Conservation (phyloP, 228 moss, liverwort and hornwort species). For the Sphagnum magellanicum region DNA sequence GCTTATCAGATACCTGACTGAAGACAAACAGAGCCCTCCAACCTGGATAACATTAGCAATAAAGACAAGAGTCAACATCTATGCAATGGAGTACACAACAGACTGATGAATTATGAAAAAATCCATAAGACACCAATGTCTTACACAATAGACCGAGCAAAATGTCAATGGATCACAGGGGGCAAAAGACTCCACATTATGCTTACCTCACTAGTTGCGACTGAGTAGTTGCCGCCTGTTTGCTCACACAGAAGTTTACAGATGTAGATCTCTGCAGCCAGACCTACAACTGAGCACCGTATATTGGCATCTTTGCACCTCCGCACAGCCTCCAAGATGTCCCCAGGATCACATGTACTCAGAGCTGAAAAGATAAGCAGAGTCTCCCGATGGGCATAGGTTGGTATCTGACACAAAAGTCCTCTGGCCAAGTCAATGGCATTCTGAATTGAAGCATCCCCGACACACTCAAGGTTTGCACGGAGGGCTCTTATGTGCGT, state of each 20-base stretch:
- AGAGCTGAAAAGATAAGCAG: slow-evolving; percentile 76
- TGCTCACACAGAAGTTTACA: slow-evolving; percentile 81
- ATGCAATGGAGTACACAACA: too few relatives aligned
- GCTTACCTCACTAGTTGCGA: slow-evolving; percentile 83
- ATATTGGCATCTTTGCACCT: slow-evolving; percentile 79
- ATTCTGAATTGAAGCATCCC: slow-evolving; percentile 93
- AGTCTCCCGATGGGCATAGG: slow-evolving; percentile 82
- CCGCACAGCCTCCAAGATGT: slow-evolving; percentile 67
- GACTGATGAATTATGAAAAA: too few relatives aligned
- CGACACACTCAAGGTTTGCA: slow-evolving; percentile 84
- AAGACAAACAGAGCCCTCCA: neutral
- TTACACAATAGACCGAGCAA: too few relatives aligned
- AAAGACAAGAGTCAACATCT: neutral
- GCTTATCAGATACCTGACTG: neutral
- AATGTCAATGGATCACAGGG: too few relatives aligned
- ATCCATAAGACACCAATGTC: too few relatives aligned
- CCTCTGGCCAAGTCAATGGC: slow-evolving; percentile 78
- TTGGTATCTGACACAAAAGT: slow-evolving; percentile 73
- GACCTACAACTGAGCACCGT: slow-evolving; percentile 83
- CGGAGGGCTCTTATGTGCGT: slow-evolving; percentile 78
- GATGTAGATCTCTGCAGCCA: slow-evolving; percentile 89
- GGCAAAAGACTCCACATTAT: too few relatives aligned
- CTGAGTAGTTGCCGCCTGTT: slow-evolving; percentile 84
- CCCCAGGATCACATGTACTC: slow-evolving; percentile 93
- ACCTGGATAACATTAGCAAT: too few relatives aligned